Evolutionary conservation across 768 basidiomycete species (phyloP), one percentile per base, ranked within the genome.

Genomic region (Russula virescens): DNA sequence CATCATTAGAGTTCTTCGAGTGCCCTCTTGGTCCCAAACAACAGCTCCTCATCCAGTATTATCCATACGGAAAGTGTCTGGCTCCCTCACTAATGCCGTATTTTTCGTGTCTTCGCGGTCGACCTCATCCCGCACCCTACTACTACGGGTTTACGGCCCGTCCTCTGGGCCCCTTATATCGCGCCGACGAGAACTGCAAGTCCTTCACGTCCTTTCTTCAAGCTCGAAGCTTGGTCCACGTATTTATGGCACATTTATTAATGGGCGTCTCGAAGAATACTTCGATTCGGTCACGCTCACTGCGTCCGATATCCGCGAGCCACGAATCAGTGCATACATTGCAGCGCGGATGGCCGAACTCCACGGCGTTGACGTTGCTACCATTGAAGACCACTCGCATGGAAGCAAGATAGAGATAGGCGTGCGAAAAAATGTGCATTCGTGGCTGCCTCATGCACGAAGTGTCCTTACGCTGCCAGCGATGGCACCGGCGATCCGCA

Each of bases 321-420:
- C 85, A 18, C 73, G 76, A 63, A 83, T 87, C 59, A 94, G 91
- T 71, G 79, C 85, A 31, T 92, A 89, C 83, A 93, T 98, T 68
- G 94, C 86, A n/a, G 83, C 87, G 23, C 81, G 96, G 38, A 98
- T 98, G 96, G 86, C 93, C 23, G 95, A 98, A 73, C 81, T 99
- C 35, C 97, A 99, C 74, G 85, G 86, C 26, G 96, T 98, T 51
- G 93, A 96, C 69, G 80, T 97, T 55, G 79, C 81, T 16, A 78
- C 79, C 47, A 79, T 98, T 50, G 82, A 83, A 69, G 74, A 71
- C 38, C 71, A 69, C 38, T 74, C 77, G 8, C 79, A 79, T 71
- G 76, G 78, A 55, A 77, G 75, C 55, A 80, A 76, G 19, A 80
- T 82, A 78, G 80, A 84, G 59, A 78, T 87, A 52, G 83, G 80